These are phyloP conservation scores for Cladosporium sp. DNA, from an alignment of 2,329 filamentous ascomycete species.

Conservation along the genomic window DNA sequence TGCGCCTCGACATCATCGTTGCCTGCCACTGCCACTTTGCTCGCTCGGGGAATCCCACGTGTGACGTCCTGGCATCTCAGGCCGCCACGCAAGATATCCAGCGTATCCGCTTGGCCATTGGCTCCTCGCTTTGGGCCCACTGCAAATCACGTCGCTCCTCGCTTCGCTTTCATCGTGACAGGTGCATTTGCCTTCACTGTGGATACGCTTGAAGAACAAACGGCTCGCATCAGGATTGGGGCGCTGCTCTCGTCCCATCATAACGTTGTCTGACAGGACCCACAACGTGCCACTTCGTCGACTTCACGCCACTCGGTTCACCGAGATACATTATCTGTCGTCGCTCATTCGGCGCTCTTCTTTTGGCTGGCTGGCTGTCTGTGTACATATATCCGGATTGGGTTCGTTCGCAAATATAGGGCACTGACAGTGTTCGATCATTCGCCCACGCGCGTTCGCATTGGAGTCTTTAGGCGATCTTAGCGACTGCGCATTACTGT, in stretches of 20 bases:
- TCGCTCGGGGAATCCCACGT: slow-evolving; percentile 9
- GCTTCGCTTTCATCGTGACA: slow-evolving; percentile 9
- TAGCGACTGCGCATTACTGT: slow-evolving; percentile 4
- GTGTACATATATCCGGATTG: slow-evolving; percentile 16
- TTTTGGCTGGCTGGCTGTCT: slow-evolving; percentile 6
- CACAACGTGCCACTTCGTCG: not conserved
- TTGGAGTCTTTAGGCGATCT: not conserved
- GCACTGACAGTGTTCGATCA: not conserved
- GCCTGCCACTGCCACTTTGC: not conserved
- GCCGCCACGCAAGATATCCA: slow-evolving; percentile 18
- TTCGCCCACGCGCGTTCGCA: not conserved
- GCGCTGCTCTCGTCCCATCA: not conserved
- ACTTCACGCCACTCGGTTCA: slow-evolving; percentile 1
- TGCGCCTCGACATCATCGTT: slow-evolving; percentile 18
- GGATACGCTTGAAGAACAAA: slow-evolving; percentile 9
- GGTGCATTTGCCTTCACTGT: slow-evolving; percentile 1
- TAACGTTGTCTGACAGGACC: slow-evolving; percentile 1
- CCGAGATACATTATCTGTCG: not conserved
- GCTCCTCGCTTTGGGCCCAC: not conserved
- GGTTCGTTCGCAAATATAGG: not conserved
- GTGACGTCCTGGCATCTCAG: slow-evolving; percentile 4
- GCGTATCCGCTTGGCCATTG: slow-evolving; percentile 15
- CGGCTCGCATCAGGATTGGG: slow-evolving; percentile 19
- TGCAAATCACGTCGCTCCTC: slow-evolving; percentile 12
- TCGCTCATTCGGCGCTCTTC: not conserved